These are phyloP conservation scores for Nemania sp. DNA, from an alignment of 2,329 filamentous ascomycete genomes.

Conservation along the genomic window DNA sequence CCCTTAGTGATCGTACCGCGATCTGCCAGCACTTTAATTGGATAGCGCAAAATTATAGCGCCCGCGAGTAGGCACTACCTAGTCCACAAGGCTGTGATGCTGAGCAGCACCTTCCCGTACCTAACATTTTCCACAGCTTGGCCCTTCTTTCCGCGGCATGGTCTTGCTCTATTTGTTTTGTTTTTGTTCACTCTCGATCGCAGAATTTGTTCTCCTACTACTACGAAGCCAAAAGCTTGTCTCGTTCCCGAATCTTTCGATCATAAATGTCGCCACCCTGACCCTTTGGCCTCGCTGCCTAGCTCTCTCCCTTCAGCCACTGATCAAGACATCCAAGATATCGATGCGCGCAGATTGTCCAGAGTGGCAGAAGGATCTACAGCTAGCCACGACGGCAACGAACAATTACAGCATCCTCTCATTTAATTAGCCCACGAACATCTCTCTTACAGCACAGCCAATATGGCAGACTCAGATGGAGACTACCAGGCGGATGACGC, in stretches of 20 bases:
- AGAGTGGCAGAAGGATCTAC: no score
- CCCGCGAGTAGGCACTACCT: background rate
- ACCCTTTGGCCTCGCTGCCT: background rate
- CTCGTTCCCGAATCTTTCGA: background rate
- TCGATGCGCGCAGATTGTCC: slow-evolving; percentile 1
- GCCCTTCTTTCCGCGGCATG: slow-evolving; percentile 9
- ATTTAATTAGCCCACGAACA: background rate
- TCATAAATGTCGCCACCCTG: slow-evolving; percentile 4
- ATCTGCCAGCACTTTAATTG: background rate
- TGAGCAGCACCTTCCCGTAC: background rate
- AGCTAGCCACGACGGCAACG: no score
- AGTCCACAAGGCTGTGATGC: slow-evolving; percentile 19
- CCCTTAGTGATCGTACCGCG: background rate
- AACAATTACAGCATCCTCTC: no score
- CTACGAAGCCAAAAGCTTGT: background rate
- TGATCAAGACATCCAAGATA: no score
- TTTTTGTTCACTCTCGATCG: background rate
- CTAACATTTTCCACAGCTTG: slow-evolving; percentile 14
- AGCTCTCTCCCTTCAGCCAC: background rate
- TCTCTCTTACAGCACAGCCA: slow-evolving; percentile 9
- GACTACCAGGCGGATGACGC: slow-evolving; percentile 66
- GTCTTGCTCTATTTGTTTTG: background rate
- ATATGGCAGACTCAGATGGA: slow-evolving; percentile 74
- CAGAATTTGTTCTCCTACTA: background rate
- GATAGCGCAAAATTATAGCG: no score